These are phyloP conservation scores for Aspergillus tamarii DNA, from an alignment of 2,329 filamentous ascomycete species.

Conservation along the genomic window DNA sequence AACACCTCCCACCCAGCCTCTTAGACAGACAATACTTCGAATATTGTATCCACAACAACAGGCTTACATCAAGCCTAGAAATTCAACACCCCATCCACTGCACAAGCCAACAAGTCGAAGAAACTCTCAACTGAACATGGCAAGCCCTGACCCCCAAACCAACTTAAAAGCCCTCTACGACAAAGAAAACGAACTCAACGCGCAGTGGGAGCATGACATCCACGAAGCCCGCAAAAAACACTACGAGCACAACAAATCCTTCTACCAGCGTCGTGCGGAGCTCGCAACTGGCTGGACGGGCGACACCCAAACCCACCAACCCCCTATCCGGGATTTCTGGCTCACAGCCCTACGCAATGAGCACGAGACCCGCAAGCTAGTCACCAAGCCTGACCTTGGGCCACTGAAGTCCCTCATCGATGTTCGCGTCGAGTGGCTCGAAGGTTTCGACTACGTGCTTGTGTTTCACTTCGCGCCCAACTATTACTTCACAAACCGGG, in stretches of 20 bases:
- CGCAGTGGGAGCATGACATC: background rate
- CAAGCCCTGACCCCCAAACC: background rate
- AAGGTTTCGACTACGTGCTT: background rate
- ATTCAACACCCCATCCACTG: rapidly evolving
- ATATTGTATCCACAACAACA: background rate
- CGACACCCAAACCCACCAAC: background rate
- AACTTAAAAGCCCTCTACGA: background rate
- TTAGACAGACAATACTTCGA: background rate
- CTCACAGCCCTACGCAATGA: background rate
- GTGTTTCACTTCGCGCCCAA: background rate
- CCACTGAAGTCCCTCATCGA: background rate
- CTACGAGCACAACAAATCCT: background rate
- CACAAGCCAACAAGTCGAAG: background rate
- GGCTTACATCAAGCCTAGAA: background rate
- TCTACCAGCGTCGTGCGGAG: background rate
- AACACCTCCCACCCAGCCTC: too few species aligned
- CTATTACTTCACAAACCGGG: background rate
- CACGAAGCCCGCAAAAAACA: background rate
- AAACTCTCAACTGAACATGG: background rate
- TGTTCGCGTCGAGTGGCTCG: background rate
- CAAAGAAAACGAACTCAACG: background rate
- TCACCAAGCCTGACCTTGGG: background rate
- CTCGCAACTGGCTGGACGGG: background rate
- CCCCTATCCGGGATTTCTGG: background rate
- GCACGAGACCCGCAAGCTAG: background rate